Evolutionary conservation across 352 stramenopile species (phyloP).

Genomic region (Phytophthora hybrid): DNA sequence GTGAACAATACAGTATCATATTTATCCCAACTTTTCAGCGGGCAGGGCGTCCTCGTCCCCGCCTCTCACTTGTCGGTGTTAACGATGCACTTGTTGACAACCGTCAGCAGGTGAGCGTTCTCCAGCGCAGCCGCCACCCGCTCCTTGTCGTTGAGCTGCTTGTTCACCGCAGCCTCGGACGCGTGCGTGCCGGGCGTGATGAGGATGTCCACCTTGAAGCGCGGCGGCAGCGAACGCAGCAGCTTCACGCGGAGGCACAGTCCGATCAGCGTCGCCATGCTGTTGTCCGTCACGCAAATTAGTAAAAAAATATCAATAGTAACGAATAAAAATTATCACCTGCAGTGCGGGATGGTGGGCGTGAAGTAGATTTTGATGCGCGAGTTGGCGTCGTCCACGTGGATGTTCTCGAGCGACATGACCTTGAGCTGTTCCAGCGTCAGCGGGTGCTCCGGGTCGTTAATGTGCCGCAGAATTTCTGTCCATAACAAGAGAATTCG

Average conservation of each 20-base stretch:
- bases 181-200: constrained; percentile 96
- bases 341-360: constrained; percentile 98
- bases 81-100: constrained; percentile 97
- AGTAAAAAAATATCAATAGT: too few relatives aligned
- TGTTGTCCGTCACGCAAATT: constrained; percentile 22
- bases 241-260: constrained; percentile 97
- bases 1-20: constrained; percentile 45
- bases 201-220: constrained; percentile 95
- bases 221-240: constrained; percentile 90
- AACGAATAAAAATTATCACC: constrained; percentile 28
- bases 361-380: constrained; percentile 89
- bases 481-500: constrained; percentile 1
- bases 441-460: constrained; percentile 94
- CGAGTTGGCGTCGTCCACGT: constrained; percentile 86
- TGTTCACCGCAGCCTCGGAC: constrained; percentile 96
- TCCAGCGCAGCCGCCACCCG: constrained; percentile 96
- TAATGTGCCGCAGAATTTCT: constrained; percentile 91
- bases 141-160: constrained; percentile 98
- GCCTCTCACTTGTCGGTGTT: constrained; percentile 86
- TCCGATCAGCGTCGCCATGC: constrained; percentile 98
- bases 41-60: not conserved
- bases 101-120: constrained; percentile 95
- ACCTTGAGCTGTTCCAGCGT: constrained; percentile 96
- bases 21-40: constrained; percentile 26
- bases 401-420: constrained; percentile 91